phyloP scores from a whole-genome alignment of 257 asterid genomes.

The Ocimum tenuiflorum region DNA sequence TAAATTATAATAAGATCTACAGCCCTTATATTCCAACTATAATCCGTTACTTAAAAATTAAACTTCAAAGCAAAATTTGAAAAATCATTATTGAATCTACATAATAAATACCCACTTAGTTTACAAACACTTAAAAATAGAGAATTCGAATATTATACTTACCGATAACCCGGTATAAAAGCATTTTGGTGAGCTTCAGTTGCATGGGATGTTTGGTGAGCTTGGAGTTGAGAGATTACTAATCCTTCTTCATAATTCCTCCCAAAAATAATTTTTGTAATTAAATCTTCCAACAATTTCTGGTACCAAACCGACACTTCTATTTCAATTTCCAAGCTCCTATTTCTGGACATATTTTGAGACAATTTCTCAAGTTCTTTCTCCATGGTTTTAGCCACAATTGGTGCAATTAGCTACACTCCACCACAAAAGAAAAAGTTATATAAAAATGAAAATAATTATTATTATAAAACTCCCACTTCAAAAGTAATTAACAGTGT shows the following conservation, averaged over 20 bases:
- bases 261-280: conserved; percentile 56
- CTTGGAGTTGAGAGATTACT: conserved; percentile 49
- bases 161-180: conserved; percentile 72
- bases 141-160: background rate
- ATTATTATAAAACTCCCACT: too few relatives aligned
- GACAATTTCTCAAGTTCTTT: conserved; percentile 47
- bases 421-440: background rate
- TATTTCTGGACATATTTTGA: conserved; percentile 30
- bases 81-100: too few relatives aligned
- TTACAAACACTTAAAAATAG: too few relatives aligned
- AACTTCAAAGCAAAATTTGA: too few relatives aligned
- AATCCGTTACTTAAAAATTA: too few relatives aligned
- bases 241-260: conserved; percentile 62
- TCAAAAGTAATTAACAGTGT: too few relatives aligned
- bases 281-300: conserved; percentile 50
- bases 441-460: too few relatives aligned
- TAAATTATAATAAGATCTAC: too few relatives aligned
- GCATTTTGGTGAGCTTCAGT: conserved; percentile 55
- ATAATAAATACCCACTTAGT: too few relatives aligned
- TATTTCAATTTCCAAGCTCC: conserved; percentile 47
- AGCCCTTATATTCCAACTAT: too few relatives aligned
- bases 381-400: conserved; percentile 51
- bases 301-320: conserved; percentile 60
- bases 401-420: conserved; percentile 54
- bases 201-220: conserved; percentile 68